Percentiles rank a stretch among this genome's conserved stretches.
These are phyloP conservation scores for Spathaspora boniae DNA, from an alignment of 805 yeast genomes.

Conservation along the genomic window DNA sequence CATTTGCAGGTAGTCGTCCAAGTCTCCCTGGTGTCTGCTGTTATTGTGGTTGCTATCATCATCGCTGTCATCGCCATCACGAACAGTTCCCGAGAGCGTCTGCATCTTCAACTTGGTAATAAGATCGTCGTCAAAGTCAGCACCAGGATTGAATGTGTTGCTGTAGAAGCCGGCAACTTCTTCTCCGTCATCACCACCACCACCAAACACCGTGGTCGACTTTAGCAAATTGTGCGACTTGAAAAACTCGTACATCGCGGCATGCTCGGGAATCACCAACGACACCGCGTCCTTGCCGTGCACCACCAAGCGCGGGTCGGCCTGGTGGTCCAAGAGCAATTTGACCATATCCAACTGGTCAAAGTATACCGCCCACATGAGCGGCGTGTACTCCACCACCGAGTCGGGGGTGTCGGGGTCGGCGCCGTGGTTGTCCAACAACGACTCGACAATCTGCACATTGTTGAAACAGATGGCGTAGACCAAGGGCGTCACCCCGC, in stretches of 20 bases:
- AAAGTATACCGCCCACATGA: constrained; percentile 83
- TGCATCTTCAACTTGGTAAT: constrained; percentile 32
- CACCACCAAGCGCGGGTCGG: constrained; percentile 49
- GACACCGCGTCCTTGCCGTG: constrained; percentile 51
- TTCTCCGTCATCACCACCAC: constrained; percentile 17
- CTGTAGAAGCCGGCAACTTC: no score
- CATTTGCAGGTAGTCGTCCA: no score
- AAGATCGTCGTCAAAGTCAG: constrained; percentile 33
- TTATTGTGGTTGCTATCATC: constrained; percentile 14
- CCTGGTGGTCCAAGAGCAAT: constrained; percentile 57
- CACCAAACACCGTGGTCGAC: constrained; percentile 4
- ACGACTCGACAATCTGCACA: constrained; percentile 41
- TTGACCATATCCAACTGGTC: constrained; percentile 54
- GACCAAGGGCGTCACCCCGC: constrained; percentile 35
- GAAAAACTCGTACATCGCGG: constrained; percentile 54
- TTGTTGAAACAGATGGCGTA: constrained; percentile 57
- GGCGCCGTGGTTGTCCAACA: constrained; percentile 40
- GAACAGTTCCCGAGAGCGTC: constrained; percentile 20
- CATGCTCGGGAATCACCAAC: constrained; percentile 51
- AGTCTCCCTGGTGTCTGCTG: no score
- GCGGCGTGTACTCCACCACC: constrained; percentile 56
- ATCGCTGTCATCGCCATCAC: constrained; percentile 10
- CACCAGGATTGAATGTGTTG: constrained; percentile 16
- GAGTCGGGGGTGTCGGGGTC: constrained; percentile 52
- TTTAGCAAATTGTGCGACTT: constrained; percentile 44